Base-by-base conservation (phyloP, 139 green algal genomes). In the Asterochloris sp. region DNA sequence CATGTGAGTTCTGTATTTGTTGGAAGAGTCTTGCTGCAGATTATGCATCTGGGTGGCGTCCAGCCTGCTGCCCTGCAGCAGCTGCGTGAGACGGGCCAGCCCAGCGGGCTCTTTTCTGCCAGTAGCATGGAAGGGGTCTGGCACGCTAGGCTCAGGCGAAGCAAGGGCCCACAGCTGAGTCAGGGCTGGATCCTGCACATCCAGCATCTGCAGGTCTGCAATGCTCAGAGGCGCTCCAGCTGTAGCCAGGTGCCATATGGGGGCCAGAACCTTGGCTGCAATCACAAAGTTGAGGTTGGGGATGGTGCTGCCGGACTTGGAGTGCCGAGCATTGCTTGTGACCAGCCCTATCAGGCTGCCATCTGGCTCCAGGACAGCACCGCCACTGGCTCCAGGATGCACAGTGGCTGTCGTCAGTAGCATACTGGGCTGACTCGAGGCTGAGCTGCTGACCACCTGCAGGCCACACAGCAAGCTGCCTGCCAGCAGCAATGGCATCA, bases 281-380 rank as follows among this genome's bases (percentile, higher is more conserved):
- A 96, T 91, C 76, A 83, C 88, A 78, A 92, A 96, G 79, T 93
- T 94, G 62, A 92, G 82, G 75, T 86, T 86, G 10, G 92, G 89
- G 71, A 95, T 83, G 10, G 90, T 91, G 23, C 67, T 61, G 27
- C 88, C 82, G 13, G 75, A 62, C 12, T 47, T 83, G 73, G 74
- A 63, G 62, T 88, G 85, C 0, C 68, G 26, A 14, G 92, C 87
- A 78, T 94, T 94, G 88, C 86, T 92, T 67, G 92, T 96, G 14
- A 95, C 87, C 23, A 96, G 78, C 0, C 91, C 93, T 73, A 92
- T 73, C 74, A 96, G 76, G n/a, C 54, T 38, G 0, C 91, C 92
- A 2, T 23, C 11, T 0, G 28, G 16, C 75, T 89, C 81, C 23
- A 96, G 28, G 24, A 96, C 71, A 12, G 89, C 91, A 13, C 90